Percentiles rank a stretch among this genome's conserved stretches.
Evolutionary conservation across 2,329 filamentous ascomycete genomes (phyloP).

Genomic region (Cercospora sp.): DNA sequence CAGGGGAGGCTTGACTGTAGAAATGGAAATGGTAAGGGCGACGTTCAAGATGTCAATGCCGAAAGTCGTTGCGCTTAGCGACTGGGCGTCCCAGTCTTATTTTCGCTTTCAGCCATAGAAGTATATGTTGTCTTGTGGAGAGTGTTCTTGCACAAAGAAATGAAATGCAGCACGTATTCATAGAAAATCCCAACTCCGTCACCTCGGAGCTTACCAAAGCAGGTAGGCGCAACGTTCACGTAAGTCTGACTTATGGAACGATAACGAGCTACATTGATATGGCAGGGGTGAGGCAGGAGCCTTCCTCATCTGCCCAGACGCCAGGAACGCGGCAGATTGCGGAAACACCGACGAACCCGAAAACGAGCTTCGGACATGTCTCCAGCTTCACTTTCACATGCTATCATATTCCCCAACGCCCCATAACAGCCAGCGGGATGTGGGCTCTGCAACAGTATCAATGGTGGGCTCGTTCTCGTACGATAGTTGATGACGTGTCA

Average conservation of each 20-base stretch:
- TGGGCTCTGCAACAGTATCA: background rate
- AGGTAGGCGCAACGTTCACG: background rate
- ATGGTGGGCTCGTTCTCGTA: background rate
- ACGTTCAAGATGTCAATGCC: background rate
- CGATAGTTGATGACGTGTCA: background rate
- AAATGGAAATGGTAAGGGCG: background rate
- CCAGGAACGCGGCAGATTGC: background rate
- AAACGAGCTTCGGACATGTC: background rate
- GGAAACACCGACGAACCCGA: background rate
- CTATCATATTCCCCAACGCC: background rate
- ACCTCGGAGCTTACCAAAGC: no score
- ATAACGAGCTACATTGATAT: background rate
- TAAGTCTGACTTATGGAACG: background rate
- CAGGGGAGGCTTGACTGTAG: background rate
- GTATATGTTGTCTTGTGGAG: background rate
- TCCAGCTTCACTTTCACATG: background rate
- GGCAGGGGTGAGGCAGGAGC: background rate
- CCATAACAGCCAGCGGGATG: background rate
- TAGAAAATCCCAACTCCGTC: no score
- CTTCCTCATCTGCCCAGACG: background rate
- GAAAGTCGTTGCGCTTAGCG: background rate
- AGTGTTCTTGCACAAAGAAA: no score
- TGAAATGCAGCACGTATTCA: no score
- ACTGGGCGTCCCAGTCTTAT: background rate
- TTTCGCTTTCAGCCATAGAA: background rate